Base-by-base conservation (phyloP, 768 basidiomycete genomes). In the Rhizopogon vulgaris region DNA sequence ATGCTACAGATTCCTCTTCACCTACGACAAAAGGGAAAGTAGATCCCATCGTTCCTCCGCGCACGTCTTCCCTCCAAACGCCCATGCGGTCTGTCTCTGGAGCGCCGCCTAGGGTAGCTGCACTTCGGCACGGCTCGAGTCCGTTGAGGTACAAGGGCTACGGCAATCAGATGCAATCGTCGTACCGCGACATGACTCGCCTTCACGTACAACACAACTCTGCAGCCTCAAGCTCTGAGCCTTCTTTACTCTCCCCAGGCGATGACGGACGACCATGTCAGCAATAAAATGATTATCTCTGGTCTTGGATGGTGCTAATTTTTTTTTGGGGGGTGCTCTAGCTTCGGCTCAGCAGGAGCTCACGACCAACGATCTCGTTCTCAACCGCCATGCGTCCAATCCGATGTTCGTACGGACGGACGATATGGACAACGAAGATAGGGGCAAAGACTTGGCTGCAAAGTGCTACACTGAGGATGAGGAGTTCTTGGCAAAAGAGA, bases 391-490 rank as follows among this genome's bases (percentile, higher is more conserved):
- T 63, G 73, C 71, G 52, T 78, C 76, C 34, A 67, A 55, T 38
- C 65, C 61, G 30, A 63, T 63, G 28, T 62, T 67, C 42, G 71
- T 62, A 38, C 65, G 70, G 32, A 76, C 76, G 5, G 78, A 79
- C n/a, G 84, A 83, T 17, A 62, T 66, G 14, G 85, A 85, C 56
- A 68, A 84, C 54, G 84, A 85, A 34, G 65, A 72, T 17, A 73
- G 81, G 52, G 94, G 83, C 2, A 82, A 81, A 60, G 84, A 84
- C 47, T 68, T 90, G 40, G 94, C 94, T 0, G 69, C 74, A 34
- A 79, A 83, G 51, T 94, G 90, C 68, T 91, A 90, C 80, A 78
- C 80, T 30, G 92, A 94, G 59, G 92, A 98, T 60, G 87, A 87
- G 58, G 77, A 77, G 14, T 94, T 94, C 64, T 66, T 94, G 60